Conservation (phyloP, 495 filamentous ascomycete species). For the Hyaloscypha finlandica region DNA sequence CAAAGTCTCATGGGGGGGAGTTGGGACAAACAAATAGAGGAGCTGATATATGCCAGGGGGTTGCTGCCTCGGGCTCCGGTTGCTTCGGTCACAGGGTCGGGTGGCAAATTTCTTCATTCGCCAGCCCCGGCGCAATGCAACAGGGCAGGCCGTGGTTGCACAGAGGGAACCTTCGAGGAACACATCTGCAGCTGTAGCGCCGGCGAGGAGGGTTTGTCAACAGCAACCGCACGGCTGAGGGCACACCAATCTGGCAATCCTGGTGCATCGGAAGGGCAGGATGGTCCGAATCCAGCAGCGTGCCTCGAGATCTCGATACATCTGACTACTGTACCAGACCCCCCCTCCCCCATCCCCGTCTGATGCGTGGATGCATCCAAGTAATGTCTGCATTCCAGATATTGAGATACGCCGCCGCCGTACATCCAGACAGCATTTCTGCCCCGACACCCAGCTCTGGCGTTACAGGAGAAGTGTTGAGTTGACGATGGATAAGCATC, state of each 20-base stretch:
- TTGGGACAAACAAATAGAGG: constrained; percentile 24
- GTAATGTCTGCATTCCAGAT: not conserved
- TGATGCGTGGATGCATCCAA: not conserved
- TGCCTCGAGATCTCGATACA: constrained; percentile 3
- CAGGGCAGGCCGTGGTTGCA: not conserved
- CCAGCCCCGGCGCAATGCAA: not conserved
- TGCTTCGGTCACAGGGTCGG: not conserved
- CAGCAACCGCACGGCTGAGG: not conserved
- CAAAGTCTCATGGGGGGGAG: constrained; percentile 11
- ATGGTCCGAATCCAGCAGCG: not conserved
- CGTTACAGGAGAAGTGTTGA: constrained; percentile 19
- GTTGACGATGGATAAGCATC: constrained; percentile 16
- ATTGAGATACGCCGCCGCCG: not conserved
- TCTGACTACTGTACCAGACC: not conserved
- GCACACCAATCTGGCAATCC: not conserved
- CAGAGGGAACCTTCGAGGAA: not conserved
- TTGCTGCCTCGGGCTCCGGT: not conserved
- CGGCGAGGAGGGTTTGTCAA: not conserved
- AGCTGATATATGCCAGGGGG: constrained; percentile 6
- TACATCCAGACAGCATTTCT: not conserved
- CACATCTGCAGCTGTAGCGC: not conserved
- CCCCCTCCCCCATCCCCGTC: not conserved
- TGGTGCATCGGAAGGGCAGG: constrained; percentile 1
- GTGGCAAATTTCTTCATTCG: constrained; percentile 7
- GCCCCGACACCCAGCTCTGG: not conserved